Percentiles rank a stretch among this genome's conserved stretches.
Evolutionary conservation across 805 yeast genomes (phyloP).

Genomic region (Wickerhamiella australiensis): DNA sequence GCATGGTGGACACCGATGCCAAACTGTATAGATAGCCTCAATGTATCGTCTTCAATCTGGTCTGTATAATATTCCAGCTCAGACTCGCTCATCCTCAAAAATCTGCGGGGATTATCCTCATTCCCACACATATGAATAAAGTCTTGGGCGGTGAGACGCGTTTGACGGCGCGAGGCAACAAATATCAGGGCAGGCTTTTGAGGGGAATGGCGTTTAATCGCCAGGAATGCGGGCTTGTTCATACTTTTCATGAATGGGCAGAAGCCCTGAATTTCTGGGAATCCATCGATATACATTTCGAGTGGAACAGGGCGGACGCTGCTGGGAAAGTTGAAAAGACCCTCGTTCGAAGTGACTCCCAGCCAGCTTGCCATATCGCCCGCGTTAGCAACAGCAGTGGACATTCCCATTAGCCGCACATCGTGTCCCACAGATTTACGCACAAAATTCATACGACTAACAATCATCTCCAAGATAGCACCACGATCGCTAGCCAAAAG

Average conservation of each 20-base stretch:
- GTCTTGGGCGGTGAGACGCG: conserved; percentile 68
- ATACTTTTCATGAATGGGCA: conserved; percentile 76
- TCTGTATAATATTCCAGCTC: conserved; percentile 43
- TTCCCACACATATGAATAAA: conserved; percentile 66
- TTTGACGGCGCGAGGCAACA: conserved; percentile 74
- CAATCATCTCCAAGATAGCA: conserved; percentile 78
- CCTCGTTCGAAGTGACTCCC: conserved; percentile 43
- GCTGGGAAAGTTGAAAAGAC: conserved; percentile 67
- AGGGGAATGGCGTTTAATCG: conserved; percentile 85
- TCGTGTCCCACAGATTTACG: conserved; percentile 48
- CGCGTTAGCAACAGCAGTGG: conserved; percentile 79
- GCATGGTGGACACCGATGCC: conserved; percentile 80
- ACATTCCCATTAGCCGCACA: conserved; percentile 60
- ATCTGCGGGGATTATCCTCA: conserved; percentile 65
- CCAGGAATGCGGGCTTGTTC: conserved; percentile 87
- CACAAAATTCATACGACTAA: conserved; percentile 71
- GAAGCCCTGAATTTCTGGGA: conserved; percentile 68
- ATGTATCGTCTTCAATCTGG: conserved; percentile 70
- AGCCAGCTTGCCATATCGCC: conserved; percentile 80
- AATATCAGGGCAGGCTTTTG: conserved; percentile 71
- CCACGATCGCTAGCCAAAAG: conserved; percentile 76
- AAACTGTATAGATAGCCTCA: conserved; percentile 58
- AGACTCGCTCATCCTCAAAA: conserved; percentile 50
- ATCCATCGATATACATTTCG: conserved; percentile 79
- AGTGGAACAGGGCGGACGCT: conserved; percentile 78